Base-by-base conservation (phyloP, 257 asterid genomes). In the Craterostigma plantagineum region DNA sequence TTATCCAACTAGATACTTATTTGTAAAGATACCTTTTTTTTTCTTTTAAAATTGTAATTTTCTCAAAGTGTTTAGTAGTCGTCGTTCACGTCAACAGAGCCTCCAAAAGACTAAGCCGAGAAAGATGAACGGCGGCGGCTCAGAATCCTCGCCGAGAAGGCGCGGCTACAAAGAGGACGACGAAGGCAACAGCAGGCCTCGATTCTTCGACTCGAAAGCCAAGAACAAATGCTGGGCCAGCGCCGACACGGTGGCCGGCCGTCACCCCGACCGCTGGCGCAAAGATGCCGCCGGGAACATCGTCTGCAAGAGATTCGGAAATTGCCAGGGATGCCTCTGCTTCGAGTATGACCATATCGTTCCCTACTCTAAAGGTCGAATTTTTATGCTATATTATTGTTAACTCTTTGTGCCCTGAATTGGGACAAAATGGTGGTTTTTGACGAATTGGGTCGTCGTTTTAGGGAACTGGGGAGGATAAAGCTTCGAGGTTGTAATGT, bases 251-350 rank as follows among this genome's bases (percentile, higher is more conserved):
- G 83, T 87, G 34, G 74, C 74, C 0, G 95, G 95, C 51, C 95
- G 98, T 57, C 95, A 87, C 62, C 95, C 98, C 9, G 95, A 82
- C 55, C 69, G 98, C 53, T 87, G 98, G 98, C 95, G 95, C 51
- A 87, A 82, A 57, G 98, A 87, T 38, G 71, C 79, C 30, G 98
- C 95, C 17, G 98, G 98, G 9, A 87, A 87, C 72, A 41, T 76
- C 10, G 93, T 87, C 65, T 87, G 98, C 68, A 86, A 73, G 52
- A 94, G 92, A 54, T 79, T 86, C 64, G 69, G 70, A 59, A 86
- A 81, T 49, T 86, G 96, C 55, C 63, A 63, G 4, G 96, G 96
- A 10, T 86, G 96, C 69, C 87, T 86, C 52, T 86, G 96, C 86
- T 86, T 81, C 59, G 94, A 86, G 63, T 81, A 86, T 23, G 94